Base-by-base conservation (phyloP, 73 alveolate genomes). In the Paraurostyla sp. region DNA sequence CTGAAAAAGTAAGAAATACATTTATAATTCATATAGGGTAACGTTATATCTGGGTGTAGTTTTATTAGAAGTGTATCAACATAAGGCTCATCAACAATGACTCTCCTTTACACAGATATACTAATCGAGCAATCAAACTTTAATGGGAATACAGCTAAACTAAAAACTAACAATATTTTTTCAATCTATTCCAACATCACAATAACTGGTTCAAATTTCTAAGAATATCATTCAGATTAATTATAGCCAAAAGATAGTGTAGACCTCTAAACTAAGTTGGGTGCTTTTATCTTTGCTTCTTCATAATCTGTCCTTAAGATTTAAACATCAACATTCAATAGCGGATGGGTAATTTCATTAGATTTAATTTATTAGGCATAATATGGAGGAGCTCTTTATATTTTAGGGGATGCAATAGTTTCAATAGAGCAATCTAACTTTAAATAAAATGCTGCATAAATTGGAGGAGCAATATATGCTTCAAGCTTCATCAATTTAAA, bases 401-500 rank as follows among this genome's bases (percentile, higher is more conserved):
- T 36, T 9, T 38, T 68, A 43, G 83, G 83, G 2, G 83, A 68
- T 36, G 58, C 83, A 20, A 20, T 6, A 7, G 22, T 68, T 36
- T 15, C 4, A 4, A 6, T 68, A 13, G 41, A 68, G 3, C 2
- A 11, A 1, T 6, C 27, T 36, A 68, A 68, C 2, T 68, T 68
- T 43, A 11, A 18, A 11, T 13, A 68, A 3, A 68, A 68, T 68
- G 58, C 60, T 3, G 83, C 63, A 9, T 18, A 9, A 41, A 13
- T 25, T 6, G 83, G 83, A 1, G 83, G 83, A 2, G 83, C 83
- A 15, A 68, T 68, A n/a, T 68, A 68, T 68, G 83, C 83, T 27
- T 35, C 52, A 38, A 41, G 43, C 11, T 35, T 68, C 58, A 32
- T 18, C 16, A 20, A 38, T n/a, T 23, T 68, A 38, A 68, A 9